Evolutionary conservation across 164 flowering plant genomes (phyloP).

Genomic region (Tetracentron sinense): DNA sequence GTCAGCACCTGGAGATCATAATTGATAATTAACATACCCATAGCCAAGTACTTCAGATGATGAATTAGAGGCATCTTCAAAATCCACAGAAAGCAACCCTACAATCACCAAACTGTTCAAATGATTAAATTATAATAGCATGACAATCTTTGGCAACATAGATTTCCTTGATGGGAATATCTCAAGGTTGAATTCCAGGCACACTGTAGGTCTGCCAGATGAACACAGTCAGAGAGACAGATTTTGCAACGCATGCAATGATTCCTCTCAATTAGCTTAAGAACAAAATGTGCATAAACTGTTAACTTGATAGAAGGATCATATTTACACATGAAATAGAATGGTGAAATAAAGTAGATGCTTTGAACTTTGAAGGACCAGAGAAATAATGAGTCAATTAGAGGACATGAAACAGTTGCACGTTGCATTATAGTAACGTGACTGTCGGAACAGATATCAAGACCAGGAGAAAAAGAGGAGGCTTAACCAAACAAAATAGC

Average conservation of each 20-base stretch:
- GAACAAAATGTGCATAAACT: background rate
- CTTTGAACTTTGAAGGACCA: background rate
- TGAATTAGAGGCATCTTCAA: slow-evolving; percentile 52
- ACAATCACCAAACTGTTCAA: slow-evolving; percentile 1
- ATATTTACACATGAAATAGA: too few relatives aligned
- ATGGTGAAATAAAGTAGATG: background rate
- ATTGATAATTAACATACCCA: slow-evolving; percentile 34
- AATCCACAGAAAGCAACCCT: slow-evolving; percentile 63
- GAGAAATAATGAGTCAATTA: background rate
- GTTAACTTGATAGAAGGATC: background rate
- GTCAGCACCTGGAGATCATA: background rate
- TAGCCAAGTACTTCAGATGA: slow-evolving; percentile 42
- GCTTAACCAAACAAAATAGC: too few relatives aligned
- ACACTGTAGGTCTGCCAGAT: background rate
- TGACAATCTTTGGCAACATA: background rate
- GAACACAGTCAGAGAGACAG: background rate
- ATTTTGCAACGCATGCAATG: too few relatives aligned
- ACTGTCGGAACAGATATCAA: too few relatives aligned
- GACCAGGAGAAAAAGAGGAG: too few relatives aligned
- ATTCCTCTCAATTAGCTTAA: background rate
- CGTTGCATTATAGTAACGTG: background rate
- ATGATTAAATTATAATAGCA: background rate
- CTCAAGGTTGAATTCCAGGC: background rate
- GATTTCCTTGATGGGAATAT: background rate
- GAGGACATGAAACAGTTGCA: background rate